Evolutionary conservation across 108 stramenopile species (phyloP).

Genomic region (Nitzschia sp.): DNA sequence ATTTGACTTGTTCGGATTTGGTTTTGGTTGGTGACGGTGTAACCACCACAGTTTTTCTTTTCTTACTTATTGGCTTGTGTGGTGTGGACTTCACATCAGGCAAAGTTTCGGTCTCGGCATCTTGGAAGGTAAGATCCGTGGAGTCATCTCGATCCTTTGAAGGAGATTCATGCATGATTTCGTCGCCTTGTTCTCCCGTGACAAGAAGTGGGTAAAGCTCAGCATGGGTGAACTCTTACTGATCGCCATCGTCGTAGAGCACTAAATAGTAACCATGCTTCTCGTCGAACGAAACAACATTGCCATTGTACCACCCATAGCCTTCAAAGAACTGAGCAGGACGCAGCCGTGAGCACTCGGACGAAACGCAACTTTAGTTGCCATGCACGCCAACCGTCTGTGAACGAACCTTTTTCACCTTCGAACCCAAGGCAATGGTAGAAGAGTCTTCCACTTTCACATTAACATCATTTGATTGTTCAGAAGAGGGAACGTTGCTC

Average conservation of each 20-base stretch:
- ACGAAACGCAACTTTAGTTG: neutral
- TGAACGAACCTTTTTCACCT: neutral
- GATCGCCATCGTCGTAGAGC: neutral
- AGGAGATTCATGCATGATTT: neutral
- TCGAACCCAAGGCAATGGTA: neutral
- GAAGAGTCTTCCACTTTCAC: too few relatives aligned
- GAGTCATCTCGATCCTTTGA: neutral
- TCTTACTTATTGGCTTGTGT: neutral
- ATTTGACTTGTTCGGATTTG: neutral
- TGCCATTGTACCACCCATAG: neutral
- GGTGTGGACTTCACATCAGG: neutral
- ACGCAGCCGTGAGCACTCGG: neutral
- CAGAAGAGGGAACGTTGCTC: too few relatives aligned
- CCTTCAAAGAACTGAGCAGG: neutral
- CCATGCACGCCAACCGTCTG: neutral
- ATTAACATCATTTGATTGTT: too few relatives aligned
- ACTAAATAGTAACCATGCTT: neutral
- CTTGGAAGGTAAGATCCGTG: neutral
- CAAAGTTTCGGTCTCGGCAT: neutral
- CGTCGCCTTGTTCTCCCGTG: neutral
- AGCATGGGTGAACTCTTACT: neutral
- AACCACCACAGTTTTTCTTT: neutral
- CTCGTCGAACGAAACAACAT: neutral
- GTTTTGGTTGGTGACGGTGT: neutral
- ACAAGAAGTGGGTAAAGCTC: neutral